These are phyloP conservation scores for Lodderomyces elongisporus DNA, from an alignment of 1,139 yeast genomes.

Conservation along the genomic window DNA sequence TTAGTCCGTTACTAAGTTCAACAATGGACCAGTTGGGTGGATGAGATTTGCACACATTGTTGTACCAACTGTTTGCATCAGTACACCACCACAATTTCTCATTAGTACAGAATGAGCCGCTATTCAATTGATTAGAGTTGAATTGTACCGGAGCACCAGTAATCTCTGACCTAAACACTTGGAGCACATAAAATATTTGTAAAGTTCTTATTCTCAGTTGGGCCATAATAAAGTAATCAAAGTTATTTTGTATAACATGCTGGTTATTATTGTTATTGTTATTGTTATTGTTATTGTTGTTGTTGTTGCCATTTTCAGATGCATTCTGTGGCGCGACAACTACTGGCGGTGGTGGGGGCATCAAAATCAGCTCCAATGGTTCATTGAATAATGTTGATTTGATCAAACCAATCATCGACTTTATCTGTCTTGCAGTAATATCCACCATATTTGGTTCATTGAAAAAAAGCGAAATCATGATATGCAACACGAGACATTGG, in stretches of 20 bases:
- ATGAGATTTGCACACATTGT: conserved; percentile 13
- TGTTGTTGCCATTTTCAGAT: background rate
- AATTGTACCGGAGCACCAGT: conserved; percentile 54
- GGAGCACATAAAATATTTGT: conserved; percentile 70
- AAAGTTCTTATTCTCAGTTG: conserved; percentile 86
- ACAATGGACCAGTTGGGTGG: conserved; percentile 29
- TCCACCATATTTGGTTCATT: conserved; percentile 71
- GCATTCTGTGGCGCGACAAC: conserved; percentile 15
- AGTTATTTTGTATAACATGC: conserved; percentile 36
- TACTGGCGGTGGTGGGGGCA: conserved; percentile 46
- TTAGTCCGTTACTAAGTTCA: conserved; percentile 54
- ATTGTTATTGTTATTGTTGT: too few relatives aligned
- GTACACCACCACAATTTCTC: conserved; percentile 70
- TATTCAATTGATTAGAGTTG: conserved; percentile 56
- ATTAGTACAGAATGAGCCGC: conserved; percentile 70
- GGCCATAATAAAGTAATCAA: conserved; percentile 70
- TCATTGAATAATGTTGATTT: conserved; percentile 70
- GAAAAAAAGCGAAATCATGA: conserved; percentile 77
- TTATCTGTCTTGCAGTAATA: conserved; percentile 69
- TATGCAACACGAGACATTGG: conserved; percentile 76
- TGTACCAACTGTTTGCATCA: conserved; percentile 55
- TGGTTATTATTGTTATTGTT: conserved; percentile 10
- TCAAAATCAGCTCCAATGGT: conserved; percentile 58
- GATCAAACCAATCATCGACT: conserved; percentile 73
- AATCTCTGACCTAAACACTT: conserved; percentile 64